phyloP scores from a whole-genome alignment of 208 protist species.

The Leptomonas seymouri region DNA sequence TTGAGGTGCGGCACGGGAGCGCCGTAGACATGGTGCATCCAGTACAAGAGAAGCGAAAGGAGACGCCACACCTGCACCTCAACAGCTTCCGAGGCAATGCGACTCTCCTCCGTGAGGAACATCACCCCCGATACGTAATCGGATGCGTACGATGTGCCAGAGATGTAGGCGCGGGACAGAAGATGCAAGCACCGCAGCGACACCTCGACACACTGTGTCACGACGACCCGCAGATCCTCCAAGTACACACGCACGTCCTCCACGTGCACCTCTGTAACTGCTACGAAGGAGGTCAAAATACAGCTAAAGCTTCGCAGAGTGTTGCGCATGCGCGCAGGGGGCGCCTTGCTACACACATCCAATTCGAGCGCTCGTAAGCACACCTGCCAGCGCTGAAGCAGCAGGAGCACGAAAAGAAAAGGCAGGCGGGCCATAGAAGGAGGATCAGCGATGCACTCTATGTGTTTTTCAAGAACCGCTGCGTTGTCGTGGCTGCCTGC shows the following conservation, averaged over 20 bases:
- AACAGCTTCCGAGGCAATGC: constrained; percentile 7
- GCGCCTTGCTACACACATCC: neutral
- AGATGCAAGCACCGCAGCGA: constrained; percentile 17
- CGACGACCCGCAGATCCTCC: constrained; percentile 3
- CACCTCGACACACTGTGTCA: constrained; percentile 11
- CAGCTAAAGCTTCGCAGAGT: constrained; percentile 24
- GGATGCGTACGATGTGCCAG: neutral
- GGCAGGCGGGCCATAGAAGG: constrained; percentile 3
- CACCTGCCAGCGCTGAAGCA: constrained; percentile 25
- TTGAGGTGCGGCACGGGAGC: constrained; percentile 10
- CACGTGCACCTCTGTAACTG: constrained; percentile 18
- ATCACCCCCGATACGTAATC: too few species aligned
- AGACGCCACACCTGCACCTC: constrained; percentile 30
- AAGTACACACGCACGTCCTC: constrained; percentile 26
- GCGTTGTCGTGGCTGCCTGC: neutral
- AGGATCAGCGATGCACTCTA: neutral
- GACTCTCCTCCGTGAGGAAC: neutral
- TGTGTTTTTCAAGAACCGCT: neutral
- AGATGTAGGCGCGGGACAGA: constrained; percentile 6
- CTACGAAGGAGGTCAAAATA: constrained; percentile 17
- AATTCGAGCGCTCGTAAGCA: constrained; percentile 3
- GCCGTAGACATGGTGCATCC: constrained; percentile 25
- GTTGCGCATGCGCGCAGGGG: neutral
- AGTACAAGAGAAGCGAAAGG: constrained; percentile 29
- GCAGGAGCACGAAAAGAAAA: constrained; percentile 25